phyloP scores from a whole-genome alignment of 164 flowering plant species.

The Saururus chinensis region DNA sequence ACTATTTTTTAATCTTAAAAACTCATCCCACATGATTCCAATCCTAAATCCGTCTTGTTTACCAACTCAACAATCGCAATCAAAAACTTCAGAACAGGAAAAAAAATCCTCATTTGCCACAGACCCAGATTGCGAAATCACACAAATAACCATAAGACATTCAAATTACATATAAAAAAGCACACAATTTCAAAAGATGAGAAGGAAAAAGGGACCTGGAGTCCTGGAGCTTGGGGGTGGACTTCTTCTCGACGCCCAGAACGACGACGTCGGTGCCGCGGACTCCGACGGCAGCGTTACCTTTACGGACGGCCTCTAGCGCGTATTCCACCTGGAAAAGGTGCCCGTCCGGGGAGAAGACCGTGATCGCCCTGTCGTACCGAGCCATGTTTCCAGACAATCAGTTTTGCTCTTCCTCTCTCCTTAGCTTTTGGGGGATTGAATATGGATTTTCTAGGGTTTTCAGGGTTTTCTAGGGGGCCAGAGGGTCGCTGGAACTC shows the following conservation, averaged over 20 bases:
- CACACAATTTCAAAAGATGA: background rate
- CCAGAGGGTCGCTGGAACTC: no score
- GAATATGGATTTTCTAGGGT: no score
- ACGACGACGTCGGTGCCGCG: slow-evolving; percentile 84
- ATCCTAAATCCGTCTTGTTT: no score
- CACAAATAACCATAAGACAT: no score
- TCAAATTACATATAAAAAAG: background rate
- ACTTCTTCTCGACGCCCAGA: slow-evolving; percentile 96
- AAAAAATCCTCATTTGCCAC: no score
- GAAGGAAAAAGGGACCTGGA: slow-evolving; percentile 43
- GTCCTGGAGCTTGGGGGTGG: slow-evolving; percentile 84
- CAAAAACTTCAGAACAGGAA: no score
- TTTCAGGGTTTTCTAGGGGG: no score
- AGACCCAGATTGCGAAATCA: no score
- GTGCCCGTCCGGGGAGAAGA: slow-evolving; percentile 97
- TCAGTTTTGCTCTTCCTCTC: background rate
- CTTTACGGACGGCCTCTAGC: slow-evolving; percentile 95
- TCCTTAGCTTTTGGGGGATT: no score
- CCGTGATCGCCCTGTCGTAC: slow-evolving; percentile 97
- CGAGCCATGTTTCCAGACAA: slow-evolving; percentile 31
- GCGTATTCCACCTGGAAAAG: slow-evolving; percentile 97
- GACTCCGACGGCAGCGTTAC: slow-evolving; percentile 98
- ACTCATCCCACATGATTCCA: no score
- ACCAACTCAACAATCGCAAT: no score
- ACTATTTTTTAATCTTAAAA: no score